Conservation (phyloP, 768 basidiomycete species). For the Amanita rimosa region DNA sequence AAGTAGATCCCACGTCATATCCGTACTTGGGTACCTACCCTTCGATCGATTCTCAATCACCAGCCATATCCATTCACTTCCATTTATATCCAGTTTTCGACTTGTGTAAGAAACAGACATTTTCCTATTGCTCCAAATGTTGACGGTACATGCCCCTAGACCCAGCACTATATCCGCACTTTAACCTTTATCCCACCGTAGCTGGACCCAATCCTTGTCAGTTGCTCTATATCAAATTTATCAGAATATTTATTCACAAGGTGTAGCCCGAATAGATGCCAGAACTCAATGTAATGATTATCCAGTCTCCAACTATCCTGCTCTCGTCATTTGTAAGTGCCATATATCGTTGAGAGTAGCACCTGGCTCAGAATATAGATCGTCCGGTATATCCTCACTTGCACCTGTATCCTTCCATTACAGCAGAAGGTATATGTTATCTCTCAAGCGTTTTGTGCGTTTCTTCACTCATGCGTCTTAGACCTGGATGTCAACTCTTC, state of each 20-base stretch:
- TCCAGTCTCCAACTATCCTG: conserved; percentile 7
- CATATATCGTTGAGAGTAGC: not conserved
- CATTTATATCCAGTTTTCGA: conserved; percentile 23
- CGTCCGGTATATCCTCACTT: conserved; percentile 9
- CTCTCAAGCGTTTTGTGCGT: conserved; percentile 3
- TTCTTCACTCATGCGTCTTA: not conserved
- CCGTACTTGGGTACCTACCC: conserved; percentile 12
- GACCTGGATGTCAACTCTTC: not conserved
- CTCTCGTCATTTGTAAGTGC: conserved; percentile 11
- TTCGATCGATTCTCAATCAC: conserved; percentile 2
- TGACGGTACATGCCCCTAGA: conserved; percentile 7
- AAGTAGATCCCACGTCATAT: conserved; percentile 14
- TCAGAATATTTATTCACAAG: not conserved
- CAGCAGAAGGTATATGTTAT: not conserved
- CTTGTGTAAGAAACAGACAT: conserved; percentile 16
- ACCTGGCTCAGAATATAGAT: not conserved
- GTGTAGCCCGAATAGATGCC: not conserved
- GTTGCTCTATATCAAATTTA: not conserved
- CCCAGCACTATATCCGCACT: conserved; percentile 11
- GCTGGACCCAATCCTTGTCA: not conserved
- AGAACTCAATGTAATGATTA: no score
- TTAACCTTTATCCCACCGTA: conserved; percentile 14
- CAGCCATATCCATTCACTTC: not conserved
- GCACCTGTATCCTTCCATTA: conserved; percentile 4
- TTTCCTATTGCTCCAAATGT: not conserved